Base-by-base conservation (phyloP, 352 stramenopile species). In the Detonula confervacea region DNA sequence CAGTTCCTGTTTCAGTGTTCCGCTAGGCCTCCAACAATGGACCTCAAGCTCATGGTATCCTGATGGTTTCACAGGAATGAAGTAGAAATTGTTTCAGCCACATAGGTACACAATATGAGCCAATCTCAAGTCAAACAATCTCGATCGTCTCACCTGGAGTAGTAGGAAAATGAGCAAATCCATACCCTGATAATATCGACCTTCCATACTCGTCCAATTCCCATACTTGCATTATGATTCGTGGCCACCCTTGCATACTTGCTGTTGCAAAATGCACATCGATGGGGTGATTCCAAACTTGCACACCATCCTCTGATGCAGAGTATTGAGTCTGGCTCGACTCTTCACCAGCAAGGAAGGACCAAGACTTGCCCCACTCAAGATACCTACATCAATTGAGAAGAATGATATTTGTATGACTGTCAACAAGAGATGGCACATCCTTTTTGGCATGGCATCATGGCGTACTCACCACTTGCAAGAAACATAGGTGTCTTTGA, bases 261-360 rank as follows among this genome's bases (percentile, higher is more conserved):
- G 81, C 73, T 14, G 74, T 71, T 47, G 87, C 73, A 74, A 90
- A 90, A 49, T 92, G 87, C n/a, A 87, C 27, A 75, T 92, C 84
- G 11, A 92, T 78, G 24, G 87, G 87, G 70, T 92, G 87, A 67
- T 90, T 89, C 67, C 80, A 90, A 42, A 80, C 44, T n/a, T 78
- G 60, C 3, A 77, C 42, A 11, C 77, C 67, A 69, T 78, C 70
- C 44, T 76, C 37, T 47, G 69, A 80, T 30, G 82, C 72, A 27
- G 73, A 27, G 47, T 87, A 89, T 25, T 92, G 87, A 7, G 83
- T 86, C 68, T 90, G 81, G 24, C 87, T 82, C 29, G 71, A 56
- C 5, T 83, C 52, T 56, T 89, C 83, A 35, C 87, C 87, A 37
- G 66, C 73, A n/a, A 92, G 81, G 29, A 90, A 78, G 24, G 80